Evolutionary conservation across 176 grass and related monocot genomes (phyloP).

Genomic region (Oryza longistaminata): DNA sequence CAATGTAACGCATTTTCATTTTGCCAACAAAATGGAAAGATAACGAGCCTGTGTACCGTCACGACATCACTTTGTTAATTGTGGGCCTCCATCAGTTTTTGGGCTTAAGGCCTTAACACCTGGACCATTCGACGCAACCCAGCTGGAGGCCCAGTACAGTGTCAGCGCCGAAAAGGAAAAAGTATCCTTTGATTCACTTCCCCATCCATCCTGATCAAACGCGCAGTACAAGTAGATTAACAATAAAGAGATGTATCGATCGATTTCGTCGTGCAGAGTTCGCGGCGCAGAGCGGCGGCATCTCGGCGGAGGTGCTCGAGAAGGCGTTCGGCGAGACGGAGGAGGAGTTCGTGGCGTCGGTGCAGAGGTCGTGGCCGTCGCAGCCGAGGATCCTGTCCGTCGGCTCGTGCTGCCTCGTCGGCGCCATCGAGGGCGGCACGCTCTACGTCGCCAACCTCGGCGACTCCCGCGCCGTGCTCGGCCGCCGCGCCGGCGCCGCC

Average conservation of each 20-base stretch:
- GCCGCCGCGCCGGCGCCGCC: slow-evolving; percentile 21
- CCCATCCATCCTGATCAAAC: too few species aligned
- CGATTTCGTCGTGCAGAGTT: slow-evolving; percentile 12
- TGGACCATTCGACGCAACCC: too few species aligned
- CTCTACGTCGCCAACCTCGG: slow-evolving; percentile 61
- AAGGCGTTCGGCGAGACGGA: slow-evolving; percentile 57
- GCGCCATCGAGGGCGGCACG: slow-evolving; percentile 40
- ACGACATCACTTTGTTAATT: too few species aligned
- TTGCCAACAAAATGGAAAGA: too few species aligned
- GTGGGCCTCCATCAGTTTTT: too few species aligned
- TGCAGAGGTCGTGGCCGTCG: slow-evolving; percentile 35
- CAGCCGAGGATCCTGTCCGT: slow-evolving; percentile 52
- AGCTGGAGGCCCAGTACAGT: too few species aligned
- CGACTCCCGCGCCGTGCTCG: slow-evolving; percentile 61
- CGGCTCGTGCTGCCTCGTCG: slow-evolving; percentile 64
- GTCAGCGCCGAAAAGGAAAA: too few species aligned
- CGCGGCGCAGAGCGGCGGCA: slow-evolving; percentile 2
- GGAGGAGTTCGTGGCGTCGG: slow-evolving; percentile 55
- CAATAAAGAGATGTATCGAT: background rate
- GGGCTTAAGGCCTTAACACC: too few species aligned
- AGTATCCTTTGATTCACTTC: too few species aligned
- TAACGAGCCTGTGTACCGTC: too few species aligned
- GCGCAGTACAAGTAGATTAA: background rate
- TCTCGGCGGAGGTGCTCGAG: slow-evolving; percentile 48
- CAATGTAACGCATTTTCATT: too few species aligned